phyloP scores from a whole-genome alignment of 208 protist species.

The Perkinsela sp. region DNA sequence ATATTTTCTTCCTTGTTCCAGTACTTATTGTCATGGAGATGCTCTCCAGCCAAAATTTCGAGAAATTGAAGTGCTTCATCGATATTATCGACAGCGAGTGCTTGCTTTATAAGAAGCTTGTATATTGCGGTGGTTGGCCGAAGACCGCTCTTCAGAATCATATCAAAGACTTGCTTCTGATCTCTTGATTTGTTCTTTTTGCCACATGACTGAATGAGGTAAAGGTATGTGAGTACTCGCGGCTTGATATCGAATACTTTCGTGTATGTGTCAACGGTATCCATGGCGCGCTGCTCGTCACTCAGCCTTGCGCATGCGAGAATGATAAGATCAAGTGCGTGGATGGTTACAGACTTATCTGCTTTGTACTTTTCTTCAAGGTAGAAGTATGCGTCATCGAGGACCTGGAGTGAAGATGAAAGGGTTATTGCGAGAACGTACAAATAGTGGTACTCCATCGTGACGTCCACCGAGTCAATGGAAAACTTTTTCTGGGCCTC shows the following conservation, averaged over 20 bases:
- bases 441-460: constrained; percentile 45
- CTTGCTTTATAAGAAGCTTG: constrained; percentile 42
- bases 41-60: constrained; percentile 4
- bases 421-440: constrained; percentile 22
- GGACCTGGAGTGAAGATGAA: constrained; percentile 7
- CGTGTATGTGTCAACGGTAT: constrained; percentile 20
- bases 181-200: neutral
- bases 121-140: constrained; percentile 31
- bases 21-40: neutral
- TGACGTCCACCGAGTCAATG: constrained; percentile 26
- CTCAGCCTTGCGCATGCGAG: constrained; percentile 19
- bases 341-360: constrained; percentile 20
- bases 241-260: constrained; percentile 20
- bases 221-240: constrained; percentile 31
- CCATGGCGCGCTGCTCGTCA: constrained; percentile 29
- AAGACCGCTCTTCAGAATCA: constrained; percentile 22
- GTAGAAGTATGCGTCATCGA: constrained; percentile 20
- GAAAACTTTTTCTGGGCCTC: constrained; percentile 24
- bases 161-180: constrained; percentile 19
- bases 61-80: constrained; percentile 42
- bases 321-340: constrained; percentile 35
- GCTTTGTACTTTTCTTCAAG: constrained; percentile 11
- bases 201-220: constrained; percentile 9
- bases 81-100: constrained; percentile 23
- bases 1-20: neutral